Base-by-base conservation (phyloP, 352 stramenopile species). In the Phytopythium delawarense region DNA sequence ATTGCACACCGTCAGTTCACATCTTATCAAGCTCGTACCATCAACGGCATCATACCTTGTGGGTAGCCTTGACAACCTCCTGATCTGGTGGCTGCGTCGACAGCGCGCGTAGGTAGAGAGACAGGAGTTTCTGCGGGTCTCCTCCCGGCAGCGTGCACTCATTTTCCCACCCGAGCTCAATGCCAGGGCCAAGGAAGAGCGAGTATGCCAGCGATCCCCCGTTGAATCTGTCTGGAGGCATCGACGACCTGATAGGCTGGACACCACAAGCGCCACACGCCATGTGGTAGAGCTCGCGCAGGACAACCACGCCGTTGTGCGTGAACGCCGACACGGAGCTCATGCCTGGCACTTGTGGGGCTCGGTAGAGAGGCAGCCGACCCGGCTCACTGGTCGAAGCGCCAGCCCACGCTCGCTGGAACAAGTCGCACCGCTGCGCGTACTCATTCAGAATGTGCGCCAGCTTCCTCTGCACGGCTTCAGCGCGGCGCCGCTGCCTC, bases 201-300 rank as follows among this genome's bases (percentile, higher is more conserved):
- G 54, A 51, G 9, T 60, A 60, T 9, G 54, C 54, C 3, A 60
- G 25, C 2, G 54, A 28, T 11, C 54, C 40, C 1, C 54, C 54
- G 15, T 16, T 60, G 54, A 16, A 49, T 2, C 23, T 25, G 16
- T 49, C 9, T 0, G 54, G 5, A 8, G 40, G 15, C 8, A 23
- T 7, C 37, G 39, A 13, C n/a, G 54, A 60, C 20, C 1, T 4
- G 2, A 51, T 6, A 7, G 54, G 54, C 25, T 18, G 11, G 39
- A 60, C 20, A 0, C 23, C 23, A 11, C 15, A 21, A 11, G 39
- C 25, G 2, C 12, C 16, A 16, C 37, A 48, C 20, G 54, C 54
- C 23, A 60, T 52, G 39, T 42, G 39, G 23, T 60, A 60, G 34
- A 60, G 25, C 39, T 60, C 54, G 23, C 42, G 54, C 39, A 60